phyloP scores from a whole-genome alignment of 2,329 filamentous ascomycete genomes.

The Hypoxylon sp. region DNA sequence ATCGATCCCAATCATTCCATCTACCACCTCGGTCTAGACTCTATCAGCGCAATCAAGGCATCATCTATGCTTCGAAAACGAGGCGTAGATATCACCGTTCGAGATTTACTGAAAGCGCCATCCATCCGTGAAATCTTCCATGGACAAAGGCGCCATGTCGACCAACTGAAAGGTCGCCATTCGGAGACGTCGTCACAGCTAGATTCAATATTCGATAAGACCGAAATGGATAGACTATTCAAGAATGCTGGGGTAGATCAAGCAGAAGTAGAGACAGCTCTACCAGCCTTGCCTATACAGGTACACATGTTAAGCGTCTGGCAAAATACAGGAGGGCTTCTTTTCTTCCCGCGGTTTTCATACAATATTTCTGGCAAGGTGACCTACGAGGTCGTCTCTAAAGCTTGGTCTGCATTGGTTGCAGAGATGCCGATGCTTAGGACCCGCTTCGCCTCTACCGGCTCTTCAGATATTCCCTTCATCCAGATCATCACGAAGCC shows the following conservation, averaged over 20 bases:
- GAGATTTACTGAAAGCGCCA: conserved; percentile 77
- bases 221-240: conserved; percentile 61
- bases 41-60: conserved; percentile 91
- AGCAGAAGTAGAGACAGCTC: conserved; percentile 66
- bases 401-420: conserved; percentile 75
- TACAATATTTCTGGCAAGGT: conserved; percentile 67
- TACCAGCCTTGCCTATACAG: conserved; percentile 84
- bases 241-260: conserved; percentile 58
- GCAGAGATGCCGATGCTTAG: conserved; percentile 74
- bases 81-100: conserved; percentile 75
- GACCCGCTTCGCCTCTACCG: conserved; percentile 73
- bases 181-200: background rate
- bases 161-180: background rate
- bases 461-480: conserved; percentile 64
- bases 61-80: conserved; percentile 77
- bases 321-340: conserved; percentile 74
- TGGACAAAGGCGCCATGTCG: conserved; percentile 43
- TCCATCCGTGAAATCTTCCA: conserved; percentile 75
- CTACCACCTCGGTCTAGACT: conserved; percentile 90
- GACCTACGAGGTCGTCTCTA: conserved; percentile 60
- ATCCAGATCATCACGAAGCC: conserved; percentile 73
- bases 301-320: conserved; percentile 84
- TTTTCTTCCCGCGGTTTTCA: conserved; percentile 82
- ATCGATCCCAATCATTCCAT: conserved; percentile 76
- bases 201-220: conserved; percentile 52